These are phyloP conservation scores for Pleurostoma richardsiae DNA, from an alignment of 2,329 filamentous ascomycete genomes.

Conservation along the genomic window DNA sequence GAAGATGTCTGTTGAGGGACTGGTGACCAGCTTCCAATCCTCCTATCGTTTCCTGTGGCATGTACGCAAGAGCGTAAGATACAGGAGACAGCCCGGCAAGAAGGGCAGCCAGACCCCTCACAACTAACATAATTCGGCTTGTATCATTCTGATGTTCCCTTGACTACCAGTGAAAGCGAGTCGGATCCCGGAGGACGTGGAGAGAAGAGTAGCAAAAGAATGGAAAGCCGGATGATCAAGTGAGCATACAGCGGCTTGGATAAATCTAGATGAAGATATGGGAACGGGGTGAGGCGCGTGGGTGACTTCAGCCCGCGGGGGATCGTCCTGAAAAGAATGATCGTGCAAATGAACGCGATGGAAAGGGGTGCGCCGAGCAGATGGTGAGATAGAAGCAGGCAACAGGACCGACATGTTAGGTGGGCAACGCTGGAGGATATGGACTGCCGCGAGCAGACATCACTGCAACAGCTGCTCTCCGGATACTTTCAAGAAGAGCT, in stretches of 20 bases:
- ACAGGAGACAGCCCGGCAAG: conserved; percentile 9
- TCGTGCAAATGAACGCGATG: too few species aligned
- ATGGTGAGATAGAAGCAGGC: too few species aligned
- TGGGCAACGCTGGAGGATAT: not conserved
- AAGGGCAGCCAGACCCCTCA: conserved; percentile 13
- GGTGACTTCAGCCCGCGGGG: not conserved
- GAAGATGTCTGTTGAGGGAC: too few species aligned
- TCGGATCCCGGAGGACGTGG: not conserved
- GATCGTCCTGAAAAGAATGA: not conserved
- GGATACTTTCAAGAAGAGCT: not conserved
- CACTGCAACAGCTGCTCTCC: not conserved
- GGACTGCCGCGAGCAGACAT: not conserved
- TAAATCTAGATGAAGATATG: conserved; percentile 1
- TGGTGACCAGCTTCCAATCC: too few species aligned
- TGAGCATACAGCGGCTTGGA: conserved; percentile 2
- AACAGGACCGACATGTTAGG: too few species aligned
- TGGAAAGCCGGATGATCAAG: conserved; percentile 8
- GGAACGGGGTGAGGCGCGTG: not conserved
- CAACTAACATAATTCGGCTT: conserved; percentile 15
- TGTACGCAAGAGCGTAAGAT: not conserved
- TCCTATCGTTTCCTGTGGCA: too few species aligned
- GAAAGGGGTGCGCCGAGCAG: too few species aligned
- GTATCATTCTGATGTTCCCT: conserved; percentile 10
- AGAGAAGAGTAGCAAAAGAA: conserved; percentile 3
- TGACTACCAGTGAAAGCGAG: not conserved